A percentile compares a stretch with the other conserved stretches of the same genome.
These are phyloP conservation scores for Arthrobotrys iridis DNA, from an alignment of 2,329 filamentous ascomycete genomes.

Conservation along the genomic window DNA sequence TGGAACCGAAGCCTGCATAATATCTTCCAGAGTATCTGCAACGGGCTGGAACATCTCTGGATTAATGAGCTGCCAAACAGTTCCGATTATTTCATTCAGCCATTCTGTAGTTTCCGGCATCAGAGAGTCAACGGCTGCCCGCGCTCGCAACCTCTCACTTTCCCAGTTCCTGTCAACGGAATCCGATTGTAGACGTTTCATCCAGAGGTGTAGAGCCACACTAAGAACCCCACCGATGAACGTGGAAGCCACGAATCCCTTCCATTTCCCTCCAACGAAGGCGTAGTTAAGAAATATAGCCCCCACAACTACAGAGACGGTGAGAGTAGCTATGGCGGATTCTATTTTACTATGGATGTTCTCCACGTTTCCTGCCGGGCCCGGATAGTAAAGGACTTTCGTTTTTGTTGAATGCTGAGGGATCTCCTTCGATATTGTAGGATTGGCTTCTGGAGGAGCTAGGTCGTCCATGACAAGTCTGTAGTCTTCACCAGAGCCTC, in stretches of 20 bases:
- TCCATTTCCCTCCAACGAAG: slow-evolving; percentile 51
- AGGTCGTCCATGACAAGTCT: slow-evolving; percentile 48
- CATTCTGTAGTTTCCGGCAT: slow-evolving; percentile 66
- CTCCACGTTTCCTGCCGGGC: slow-evolving; percentile 24
- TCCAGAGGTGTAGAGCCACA: slow-evolving; percentile 52
- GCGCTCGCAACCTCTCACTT: slow-evolving; percentile 37
- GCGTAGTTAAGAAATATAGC: slow-evolving; percentile 42
- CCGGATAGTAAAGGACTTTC: slow-evolving; percentile 41
- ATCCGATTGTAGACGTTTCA: slow-evolving; percentile 43
- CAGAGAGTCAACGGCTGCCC: slow-evolving; percentile 44
- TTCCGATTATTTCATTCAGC: slow-evolving; percentile 87
- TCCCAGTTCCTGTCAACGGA: slow-evolving; percentile 53
- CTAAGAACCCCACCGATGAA: slow-evolving; percentile 50
- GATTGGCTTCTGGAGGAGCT: slow-evolving; percentile 51
- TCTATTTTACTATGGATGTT: slow-evolving; percentile 36
- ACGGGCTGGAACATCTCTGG: slow-evolving; percentile 93
- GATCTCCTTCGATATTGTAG: slow-evolving; percentile 47
- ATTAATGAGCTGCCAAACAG: slow-evolving; percentile 91
- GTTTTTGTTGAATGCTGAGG: slow-evolving; percentile 45
- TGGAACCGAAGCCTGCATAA: slow-evolving; percentile 90
- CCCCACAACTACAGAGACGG: slow-evolving; percentile 36
- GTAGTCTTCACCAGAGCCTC: slow-evolving; percentile 42
- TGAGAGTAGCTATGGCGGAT: slow-evolving; percentile 42
- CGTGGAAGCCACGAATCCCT: slow-evolving; percentile 46
- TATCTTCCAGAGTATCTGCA: slow-evolving; percentile 92